Evolutionary conservation across 257 asterid species (phyloP), one percentile per base, ranked within the genome.

Genomic region (Ilex asprella): DNA sequence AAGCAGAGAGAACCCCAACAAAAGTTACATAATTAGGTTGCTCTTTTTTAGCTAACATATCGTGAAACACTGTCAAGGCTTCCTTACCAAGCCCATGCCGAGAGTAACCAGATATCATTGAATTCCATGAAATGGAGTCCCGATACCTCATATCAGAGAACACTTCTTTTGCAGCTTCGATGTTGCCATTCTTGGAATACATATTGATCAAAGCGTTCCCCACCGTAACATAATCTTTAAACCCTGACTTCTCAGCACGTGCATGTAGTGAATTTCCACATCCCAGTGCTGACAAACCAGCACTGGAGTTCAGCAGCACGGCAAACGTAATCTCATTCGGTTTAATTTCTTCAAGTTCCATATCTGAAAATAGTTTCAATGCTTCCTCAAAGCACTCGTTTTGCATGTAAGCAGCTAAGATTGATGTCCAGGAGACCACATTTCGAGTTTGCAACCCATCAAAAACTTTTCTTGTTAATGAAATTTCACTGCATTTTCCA

Each of bases 261-360:
- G 94, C 79, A 30, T 88, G 95, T 50, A 88, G 70, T 13, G 91
- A 81, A 60, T 63, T 75, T 31, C 98, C 97, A 30, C 63, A 88
- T 39, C 86, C 95, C 59, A 78, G 57, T 3, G 93, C 95, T 9
- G 98, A 75, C 31, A 86, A 35, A 62, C 83, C 83, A 55, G 98
- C 88, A 78, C 95, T 76, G 2, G 95, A 76, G 71, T 86, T 83
- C 72, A 91, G 62, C 60, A 88, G 67, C 69, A 84, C 97, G 2
- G 84, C 86, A 54, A 76, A 82, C 4, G 95, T 91, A 81, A 61
- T 79, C 16, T 86, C 95, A 70, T 91, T 91, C n/a, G 95, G 95
- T n/a, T 27, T 56, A 43, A 80, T 83, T 57, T 73, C 62, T 27
- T 71, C 75, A 41, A 71, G 61, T 56, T 81, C 82, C 95, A 86